Conservation (phyloP, 2,329 filamentous ascomycete species). For the Claviceps maximensis region DNA sequence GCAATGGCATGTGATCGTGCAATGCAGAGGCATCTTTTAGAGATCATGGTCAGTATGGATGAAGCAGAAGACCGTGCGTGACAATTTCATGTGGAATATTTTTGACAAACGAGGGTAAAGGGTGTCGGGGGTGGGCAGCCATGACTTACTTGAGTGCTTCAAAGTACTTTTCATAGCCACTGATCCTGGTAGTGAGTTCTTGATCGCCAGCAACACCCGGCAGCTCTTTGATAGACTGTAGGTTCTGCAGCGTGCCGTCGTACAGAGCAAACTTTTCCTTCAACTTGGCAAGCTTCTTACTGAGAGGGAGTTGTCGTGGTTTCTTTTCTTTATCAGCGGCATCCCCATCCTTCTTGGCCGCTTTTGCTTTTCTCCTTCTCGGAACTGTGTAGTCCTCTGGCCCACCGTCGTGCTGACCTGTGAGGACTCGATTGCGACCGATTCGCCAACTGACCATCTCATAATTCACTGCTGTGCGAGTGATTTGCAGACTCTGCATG, state of each 20-base stretch:
- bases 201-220: conserved; percentile 80
- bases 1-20: conserved; percentile 71
- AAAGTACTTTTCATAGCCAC: conserved; percentile 71
- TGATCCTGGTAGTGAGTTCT: conserved; percentile 62
- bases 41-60: background rate
- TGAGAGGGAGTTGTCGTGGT: conserved; percentile 51
- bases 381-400: conserved; percentile 35
- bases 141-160: conserved; percentile 63
- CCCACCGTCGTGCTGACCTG: conserved; percentile 70
- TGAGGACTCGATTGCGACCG: conserved; percentile 79
- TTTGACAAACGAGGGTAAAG: too few relatives aligned
- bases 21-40: conserved; percentile 63
- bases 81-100: background rate
- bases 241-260: conserved; percentile 78
- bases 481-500: conserved; percentile 88
- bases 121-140: background rate
- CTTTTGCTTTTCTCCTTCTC: conserved; percentile 35
- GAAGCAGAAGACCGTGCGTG: background rate
- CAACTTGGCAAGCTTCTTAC: conserved; percentile 64
- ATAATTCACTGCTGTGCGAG: conserved; percentile 86
- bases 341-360: conserved; percentile 10
- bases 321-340: conserved; percentile 27
- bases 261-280: conserved; percentile 84
- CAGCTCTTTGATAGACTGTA: conserved; percentile 80
- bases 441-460: conserved; percentile 90